Evolutionary conservation across 2,329 filamentous ascomycete genomes (phyloP), one percentile per base, ranked within the genome.

Genomic region (Trichoderma koningiopsis): DNA sequence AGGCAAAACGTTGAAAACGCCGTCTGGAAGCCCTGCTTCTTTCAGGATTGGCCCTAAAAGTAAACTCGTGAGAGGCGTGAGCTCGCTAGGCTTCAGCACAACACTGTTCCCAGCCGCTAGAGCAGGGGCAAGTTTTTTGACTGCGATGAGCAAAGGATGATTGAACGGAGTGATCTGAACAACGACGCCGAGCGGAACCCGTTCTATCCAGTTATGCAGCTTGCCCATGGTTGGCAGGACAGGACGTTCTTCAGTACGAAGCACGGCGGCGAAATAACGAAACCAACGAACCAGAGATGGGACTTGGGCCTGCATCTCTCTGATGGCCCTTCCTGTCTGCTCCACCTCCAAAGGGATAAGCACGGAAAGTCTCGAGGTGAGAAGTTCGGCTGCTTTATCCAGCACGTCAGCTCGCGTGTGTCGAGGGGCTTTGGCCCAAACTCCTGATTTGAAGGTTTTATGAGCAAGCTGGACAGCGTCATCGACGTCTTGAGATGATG

Each of bases 251-350:
- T 91, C 88, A 0, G 87, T 89, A n/a, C 90, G 86, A 37, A 91
- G 83, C 1, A 92, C 76, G 0, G 89, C 83, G 1, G 89, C 89
- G 74, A 90, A 93, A 80, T 92, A 92, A 70, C 86, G 88, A 79
- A 92, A 88, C 90, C 90, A 92, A 55, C 88, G 86, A 0, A 88
- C 84, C 0, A 92, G 82, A 0, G 86, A 88, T 0, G 88, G 87
- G 5, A 91, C 86, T 76, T 92, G 91, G 1, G 90, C 89, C 60
- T 84, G 83, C 89, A 93, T 91, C 76, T 92, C 91, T 31, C 90
- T 87, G 33, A 90, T 81, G 0, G 87, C 87, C 0, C 90, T 87
- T 3, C 91, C 91, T 0, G 90, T 93, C 77, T 92, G 90, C 40
- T 78, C 81, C 8, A 91, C 88, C 77, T 93, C 91, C 4, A 91